phyloP scores from a whole-genome alignment of 1,139 yeast genomes.

The Lodderomyces theae region DNA sequence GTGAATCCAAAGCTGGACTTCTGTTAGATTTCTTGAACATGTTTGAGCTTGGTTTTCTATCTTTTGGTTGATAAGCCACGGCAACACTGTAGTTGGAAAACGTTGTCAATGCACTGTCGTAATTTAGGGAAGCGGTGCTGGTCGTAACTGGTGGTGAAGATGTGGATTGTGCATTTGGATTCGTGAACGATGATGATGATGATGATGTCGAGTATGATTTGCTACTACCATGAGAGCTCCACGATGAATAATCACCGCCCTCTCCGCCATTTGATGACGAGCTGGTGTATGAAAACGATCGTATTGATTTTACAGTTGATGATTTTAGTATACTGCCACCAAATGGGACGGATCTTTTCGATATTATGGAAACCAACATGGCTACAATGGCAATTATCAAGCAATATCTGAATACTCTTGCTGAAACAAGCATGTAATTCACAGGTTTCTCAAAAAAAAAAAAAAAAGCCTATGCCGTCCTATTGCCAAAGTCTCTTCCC shows the following conservation, averaged over 20 bases:
- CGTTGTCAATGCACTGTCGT: slow-evolving; percentile 21
- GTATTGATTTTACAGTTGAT: not conserved
- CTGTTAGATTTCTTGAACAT: slow-evolving; percentile 29
- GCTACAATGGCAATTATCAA: slow-evolving; percentile 22
- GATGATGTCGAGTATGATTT: slow-evolving; percentile 3
- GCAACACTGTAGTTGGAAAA: slow-evolving; percentile 51
- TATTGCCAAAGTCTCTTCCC: too few species aligned
- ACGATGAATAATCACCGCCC: slow-evolving; percentile 11
- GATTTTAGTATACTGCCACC: slow-evolving; percentile 7
- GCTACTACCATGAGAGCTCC: slow-evolving; percentile 16
- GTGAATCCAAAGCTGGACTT: slow-evolving; percentile 44
- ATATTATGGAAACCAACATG: slow-evolving; percentile 26
- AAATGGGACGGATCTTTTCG: slow-evolving; percentile 22
- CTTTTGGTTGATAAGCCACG: slow-evolving; percentile 73
- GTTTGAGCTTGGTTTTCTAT: slow-evolving; percentile 47
- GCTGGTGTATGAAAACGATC: slow-evolving; percentile 17
- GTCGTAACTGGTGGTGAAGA: slow-evolving; percentile 12
- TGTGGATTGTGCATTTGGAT: slow-evolving; percentile 6
- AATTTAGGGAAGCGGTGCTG: slow-evolving; percentile 15
- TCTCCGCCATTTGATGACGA: not conserved
- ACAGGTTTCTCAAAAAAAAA: not conserved
- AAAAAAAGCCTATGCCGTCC: not conserved
- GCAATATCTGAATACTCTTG: slow-evolving; percentile 4
- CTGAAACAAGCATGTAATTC: slow-evolving; percentile 1
- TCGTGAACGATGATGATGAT: slow-evolving; percentile 4